Percentiles rank a stretch among this genome's conserved stretches.
phyloP scores from a whole-genome alignment of 805 yeast species.

The Lipomyces mesembrius region DNA sequence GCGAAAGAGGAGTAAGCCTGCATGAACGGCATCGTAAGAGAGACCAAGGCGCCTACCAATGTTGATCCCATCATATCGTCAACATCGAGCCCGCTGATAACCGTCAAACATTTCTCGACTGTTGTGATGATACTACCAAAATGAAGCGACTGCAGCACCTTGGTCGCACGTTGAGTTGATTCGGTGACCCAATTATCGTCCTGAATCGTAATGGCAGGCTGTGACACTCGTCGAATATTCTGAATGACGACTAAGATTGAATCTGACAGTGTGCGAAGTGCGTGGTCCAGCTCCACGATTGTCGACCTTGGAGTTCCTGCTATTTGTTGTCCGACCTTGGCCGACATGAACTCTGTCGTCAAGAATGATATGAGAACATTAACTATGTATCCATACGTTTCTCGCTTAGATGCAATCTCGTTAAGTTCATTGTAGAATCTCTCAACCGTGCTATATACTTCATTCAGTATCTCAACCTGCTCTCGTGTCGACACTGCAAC shows the following conservation, averaged over 20 bases:
- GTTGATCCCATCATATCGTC: constrained; percentile 47
- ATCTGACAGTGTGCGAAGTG: constrained; percentile 58
- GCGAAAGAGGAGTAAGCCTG: constrained; percentile 62
- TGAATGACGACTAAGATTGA: constrained; percentile 73
- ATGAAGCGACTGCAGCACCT: constrained; percentile 53
- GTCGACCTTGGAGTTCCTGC: neutral
- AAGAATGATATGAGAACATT: neutral
- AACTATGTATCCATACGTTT: constrained; percentile 5
- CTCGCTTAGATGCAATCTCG: neutral
- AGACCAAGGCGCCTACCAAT: constrained; percentile 42
- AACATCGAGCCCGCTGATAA: constrained; percentile 49
- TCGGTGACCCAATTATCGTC: constrained; percentile 71
- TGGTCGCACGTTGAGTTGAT: constrained; percentile 4
- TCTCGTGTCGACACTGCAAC: neutral
- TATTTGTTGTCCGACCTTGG: neutral
- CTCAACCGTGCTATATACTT: neutral
- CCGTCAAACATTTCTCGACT: constrained; percentile 47
- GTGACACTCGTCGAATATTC: constrained; percentile 45
- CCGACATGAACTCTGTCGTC: neutral
- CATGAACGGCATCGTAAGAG: constrained; percentile 66
- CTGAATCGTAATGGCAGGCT: constrained; percentile 49
- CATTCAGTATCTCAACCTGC: neutral
- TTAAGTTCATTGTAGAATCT: constrained; percentile 7
- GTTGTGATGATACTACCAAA: constrained; percentile 47
- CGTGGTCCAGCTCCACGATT: constrained; percentile 47